Evolutionary conservation across 306 rosid genomes (phyloP).

Genomic region (Dalbergia cochinchinensis): DNA sequence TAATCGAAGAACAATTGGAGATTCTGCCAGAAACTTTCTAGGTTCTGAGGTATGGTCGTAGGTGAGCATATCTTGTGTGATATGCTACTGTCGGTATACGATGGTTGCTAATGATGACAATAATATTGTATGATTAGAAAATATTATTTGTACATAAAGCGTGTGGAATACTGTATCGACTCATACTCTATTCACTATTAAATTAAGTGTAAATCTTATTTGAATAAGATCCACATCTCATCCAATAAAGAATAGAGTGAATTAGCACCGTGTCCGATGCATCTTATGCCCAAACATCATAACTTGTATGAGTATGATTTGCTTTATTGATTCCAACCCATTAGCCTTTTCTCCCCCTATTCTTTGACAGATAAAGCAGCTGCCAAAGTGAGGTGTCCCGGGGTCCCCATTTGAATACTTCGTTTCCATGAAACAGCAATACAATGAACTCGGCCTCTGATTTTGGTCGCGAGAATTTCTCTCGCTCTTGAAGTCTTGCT

Average conservation of each 20-base stretch:
- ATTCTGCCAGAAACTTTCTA: not conserved
- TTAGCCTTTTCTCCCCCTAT: not conserved
- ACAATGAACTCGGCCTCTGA: not conserved
- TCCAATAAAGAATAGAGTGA: too few relatives aligned
- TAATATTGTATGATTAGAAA: not conserved
- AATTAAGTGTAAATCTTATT: too few relatives aligned
- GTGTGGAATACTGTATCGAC: too few relatives aligned
- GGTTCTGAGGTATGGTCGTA: not conserved
- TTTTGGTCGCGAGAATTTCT: not conserved
- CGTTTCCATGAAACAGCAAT: not conserved
- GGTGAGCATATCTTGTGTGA: constrained; percentile 28
- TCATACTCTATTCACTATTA: too few relatives aligned
- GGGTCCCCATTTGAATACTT: constrained; percentile 16
- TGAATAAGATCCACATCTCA: too few relatives aligned
- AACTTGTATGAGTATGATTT: constrained; percentile 12
- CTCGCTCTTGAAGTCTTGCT: not conserved
- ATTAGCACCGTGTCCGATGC: too few relatives aligned
- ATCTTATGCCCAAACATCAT: too few relatives aligned
- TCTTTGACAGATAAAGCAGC: not conserved
- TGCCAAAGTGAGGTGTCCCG: too few relatives aligned
- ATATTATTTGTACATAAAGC: too few relatives aligned
- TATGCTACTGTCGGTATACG: constrained; percentile 5
- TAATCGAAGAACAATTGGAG: constrained; percentile 40
- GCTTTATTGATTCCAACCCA: constrained; percentile 29
- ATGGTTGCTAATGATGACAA: constrained; percentile 41